Evolutionary conservation across 2,329 filamentous ascomycete species (phyloP).

Genomic region (Colletotrichum neosansevieriae): DNA sequence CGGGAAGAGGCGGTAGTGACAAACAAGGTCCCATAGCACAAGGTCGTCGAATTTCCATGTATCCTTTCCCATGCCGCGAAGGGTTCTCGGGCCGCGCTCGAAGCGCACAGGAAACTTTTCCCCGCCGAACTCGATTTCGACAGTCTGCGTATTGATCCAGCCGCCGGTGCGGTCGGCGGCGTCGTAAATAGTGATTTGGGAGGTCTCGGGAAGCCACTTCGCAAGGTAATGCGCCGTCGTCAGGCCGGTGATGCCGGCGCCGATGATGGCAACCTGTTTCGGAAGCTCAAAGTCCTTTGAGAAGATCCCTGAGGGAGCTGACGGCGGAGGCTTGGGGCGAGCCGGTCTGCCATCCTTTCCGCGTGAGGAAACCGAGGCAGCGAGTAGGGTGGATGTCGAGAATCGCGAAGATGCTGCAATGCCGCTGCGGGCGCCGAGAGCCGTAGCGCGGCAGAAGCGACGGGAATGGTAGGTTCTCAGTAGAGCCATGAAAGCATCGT

Average conservation of each 20-base stretch:
- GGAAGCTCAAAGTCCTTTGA: slow-evolving; percentile 31
- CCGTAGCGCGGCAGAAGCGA: slow-evolving; percentile 28
- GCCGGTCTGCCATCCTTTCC: neutral
- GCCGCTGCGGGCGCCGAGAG: slow-evolving; percentile 10
- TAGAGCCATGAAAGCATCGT: slow-evolving; percentile 35
- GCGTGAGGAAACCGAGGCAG: neutral
- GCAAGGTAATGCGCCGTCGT: slow-evolving; percentile 82
- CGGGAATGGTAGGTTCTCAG: slow-evolving; percentile 35
- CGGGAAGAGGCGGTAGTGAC: slow-evolving; percentile 44
- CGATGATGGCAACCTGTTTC: slow-evolving; percentile 74
- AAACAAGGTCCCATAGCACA: slow-evolving; percentile 78
- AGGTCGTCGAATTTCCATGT: slow-evolving; percentile 67
- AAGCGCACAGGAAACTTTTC: slow-evolving; percentile 73
- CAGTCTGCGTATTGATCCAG: slow-evolving; percentile 79
- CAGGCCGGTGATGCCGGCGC: slow-evolving; percentile 86
- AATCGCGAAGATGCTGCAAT: slow-evolving; percentile 10
- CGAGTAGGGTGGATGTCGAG: slow-evolving; percentile 17
- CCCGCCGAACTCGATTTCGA: slow-evolving; percentile 68
- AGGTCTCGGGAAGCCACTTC: slow-evolving; percentile 70
- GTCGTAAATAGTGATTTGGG: slow-evolving; percentile 87
- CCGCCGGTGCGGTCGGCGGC: slow-evolving; percentile 77
- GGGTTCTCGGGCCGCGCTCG: slow-evolving; percentile 85
- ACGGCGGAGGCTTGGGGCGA: neutral
- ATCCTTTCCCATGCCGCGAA: slow-evolving; percentile 66
- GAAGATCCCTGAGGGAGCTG: neutral